Evolutionary conservation across 495 filamentous ascomycete genomes (phyloP).

Genomic region (Pseudevernia furfuracea): DNA sequence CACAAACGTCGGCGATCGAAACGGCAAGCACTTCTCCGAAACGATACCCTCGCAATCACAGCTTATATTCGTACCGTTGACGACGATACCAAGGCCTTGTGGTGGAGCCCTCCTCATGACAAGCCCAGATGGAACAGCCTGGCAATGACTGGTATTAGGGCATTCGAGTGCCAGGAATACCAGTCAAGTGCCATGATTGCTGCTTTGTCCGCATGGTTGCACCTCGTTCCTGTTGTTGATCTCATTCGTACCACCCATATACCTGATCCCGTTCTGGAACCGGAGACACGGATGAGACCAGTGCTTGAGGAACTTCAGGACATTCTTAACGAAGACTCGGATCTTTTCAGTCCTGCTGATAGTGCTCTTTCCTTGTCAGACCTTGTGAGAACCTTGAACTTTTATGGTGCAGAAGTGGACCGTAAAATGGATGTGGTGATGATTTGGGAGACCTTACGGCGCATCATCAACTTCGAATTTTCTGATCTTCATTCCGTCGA

Average conservation of each 20-base stretch:
- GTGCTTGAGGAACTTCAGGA: slow-evolving; percentile 40
- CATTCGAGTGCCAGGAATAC: slow-evolving; percentile 41
- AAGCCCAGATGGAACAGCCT: slow-evolving; percentile 67
- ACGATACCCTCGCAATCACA: slow-evolving; percentile 57
- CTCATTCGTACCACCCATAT: slow-evolving; percentile 46
- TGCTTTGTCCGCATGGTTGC: slow-evolving; percentile 50
- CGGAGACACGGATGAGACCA: slow-evolving; percentile 16
- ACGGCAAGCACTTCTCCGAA: slow-evolving; percentile 53
- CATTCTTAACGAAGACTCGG: slow-evolving; percentile 8
- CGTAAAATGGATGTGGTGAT: slow-evolving; percentile 33
- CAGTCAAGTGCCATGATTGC: slow-evolving; percentile 46
- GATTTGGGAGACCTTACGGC: slow-evolving; percentile 27
- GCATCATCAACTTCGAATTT: slow-evolving; percentile 23
- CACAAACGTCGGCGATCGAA: slow-evolving; percentile 49
- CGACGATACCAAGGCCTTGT: slow-evolving; percentile 55
- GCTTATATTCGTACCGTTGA: slow-evolving; percentile 57
- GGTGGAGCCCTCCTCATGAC: slow-evolving; percentile 56
- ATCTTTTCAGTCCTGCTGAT: slow-evolving; percentile 12
- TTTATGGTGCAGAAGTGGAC: slow-evolving; percentile 32
- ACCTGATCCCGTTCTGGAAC: slow-evolving; percentile 42
- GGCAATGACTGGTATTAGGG: slow-evolving; percentile 53
- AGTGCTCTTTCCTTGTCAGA: slow-evolving; percentile 8
- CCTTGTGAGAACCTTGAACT: slow-evolving; percentile 23
- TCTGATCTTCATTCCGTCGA: slow-evolving; percentile 11
- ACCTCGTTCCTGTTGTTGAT: slow-evolving; percentile 51